Evolutionary conservation across 306 rosid species (phyloP).

Genomic region (Cucurbita pepo): DNA sequence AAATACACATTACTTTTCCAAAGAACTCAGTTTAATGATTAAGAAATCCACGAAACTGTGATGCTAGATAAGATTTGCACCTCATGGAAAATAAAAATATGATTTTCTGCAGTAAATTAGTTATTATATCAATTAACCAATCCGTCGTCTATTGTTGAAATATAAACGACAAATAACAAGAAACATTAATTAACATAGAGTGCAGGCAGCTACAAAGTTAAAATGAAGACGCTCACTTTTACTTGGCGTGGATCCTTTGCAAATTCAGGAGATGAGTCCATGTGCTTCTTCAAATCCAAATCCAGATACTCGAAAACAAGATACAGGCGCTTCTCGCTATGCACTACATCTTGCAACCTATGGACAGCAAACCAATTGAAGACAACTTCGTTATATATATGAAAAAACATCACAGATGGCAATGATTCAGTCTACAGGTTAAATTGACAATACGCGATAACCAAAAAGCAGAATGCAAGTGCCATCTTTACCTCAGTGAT

Average conservation of each 20-base stretch:
- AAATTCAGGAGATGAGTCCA: conserved; percentile 94
- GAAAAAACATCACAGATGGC: background rate
- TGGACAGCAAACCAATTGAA: conserved; percentile 17
- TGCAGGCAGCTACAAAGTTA: background rate
- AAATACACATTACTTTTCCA: background rate
- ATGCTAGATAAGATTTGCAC: background rate
- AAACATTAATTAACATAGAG: background rate
- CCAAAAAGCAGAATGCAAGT: background rate
- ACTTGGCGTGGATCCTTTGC: conserved; percentile 72
- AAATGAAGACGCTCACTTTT: conserved; percentile 35
- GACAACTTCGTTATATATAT: background rate
- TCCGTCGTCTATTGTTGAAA: background rate
- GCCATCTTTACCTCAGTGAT: background rate
- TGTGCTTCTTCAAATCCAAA: conserved; percentile 93
- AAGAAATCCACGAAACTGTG: background rate
- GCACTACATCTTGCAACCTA: conserved; percentile 92
- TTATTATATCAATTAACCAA: background rate
- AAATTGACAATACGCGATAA: background rate
- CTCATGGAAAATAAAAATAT: background rate
- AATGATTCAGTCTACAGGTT: background rate
- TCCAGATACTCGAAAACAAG: conserved; percentile 94
- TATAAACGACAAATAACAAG: background rate
- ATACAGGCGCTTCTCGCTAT: conserved; percentile 82
- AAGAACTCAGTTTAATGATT: background rate
- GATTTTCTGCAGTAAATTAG: background rate